Base-by-base conservation (phyloP, 257 asterid genomes). In the Solanum paucissectum region DNA sequence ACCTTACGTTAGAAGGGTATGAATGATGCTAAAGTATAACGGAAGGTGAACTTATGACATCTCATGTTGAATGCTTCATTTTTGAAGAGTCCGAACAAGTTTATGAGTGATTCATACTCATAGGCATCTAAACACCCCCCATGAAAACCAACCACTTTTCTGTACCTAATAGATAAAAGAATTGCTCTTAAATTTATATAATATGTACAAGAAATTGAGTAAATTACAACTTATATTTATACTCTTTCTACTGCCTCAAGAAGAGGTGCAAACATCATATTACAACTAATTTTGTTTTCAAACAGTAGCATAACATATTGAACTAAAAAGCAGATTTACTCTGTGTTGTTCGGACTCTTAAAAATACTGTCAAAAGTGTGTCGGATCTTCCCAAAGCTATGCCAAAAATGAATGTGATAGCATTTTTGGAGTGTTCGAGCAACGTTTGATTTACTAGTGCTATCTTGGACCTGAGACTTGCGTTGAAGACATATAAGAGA, bases 401-500 rank as follows among this genome's bases (percentile, higher is more conserved):
- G 46, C 16, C 42, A 16, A 13, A 33, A 14, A 18, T 13, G 12
- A 10, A 9, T 33, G 7, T 18, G 14, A 34, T 7, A 33, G 16
- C 3, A 73, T 73, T 73, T 73, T 34, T 73, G 29, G 16, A 72
- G 14, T 6, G 44, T 33, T 72, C 0, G 44, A 72, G 14, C 14
- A 72, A 79, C 12, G 9, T 16, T 0, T 4, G 66, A 27, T 79
- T 27, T 79, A 18, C 85, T 46, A 44, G 42, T 83, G 87, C 88
- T 92, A 96, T 91, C 98, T 91, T 25, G 98, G 98, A 58, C 98
- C 98, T 3, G 99, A 96, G 76, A 96, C 90, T 75, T 95, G 92
- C 64, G 93, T 95, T 20, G 99, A 93, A 2, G 98, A 93, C 86
- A 93, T 89, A 42, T 90, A 93, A 10, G 99, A 93, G 75, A 93